These are phyloP conservation scores for Phytophthora pistaciae DNA, from an alignment of 352 stramenopile species.

Conservation along the genomic window DNA sequence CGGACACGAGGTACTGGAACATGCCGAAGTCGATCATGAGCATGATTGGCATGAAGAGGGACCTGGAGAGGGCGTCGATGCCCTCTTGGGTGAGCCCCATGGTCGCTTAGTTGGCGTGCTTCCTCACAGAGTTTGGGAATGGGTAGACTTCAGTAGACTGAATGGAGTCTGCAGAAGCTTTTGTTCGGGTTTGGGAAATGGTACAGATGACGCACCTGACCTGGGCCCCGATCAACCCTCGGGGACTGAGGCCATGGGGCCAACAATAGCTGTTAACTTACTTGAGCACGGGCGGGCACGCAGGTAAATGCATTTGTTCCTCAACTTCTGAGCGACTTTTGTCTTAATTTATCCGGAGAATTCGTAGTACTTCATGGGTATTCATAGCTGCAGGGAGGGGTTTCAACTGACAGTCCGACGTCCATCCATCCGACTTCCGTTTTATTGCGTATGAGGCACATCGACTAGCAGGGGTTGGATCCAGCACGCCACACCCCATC, in stretches of 20 bases:
- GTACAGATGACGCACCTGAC: neutral
- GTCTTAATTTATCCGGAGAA: neutral
- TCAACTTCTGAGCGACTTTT: slow-evolving; percentile 4
- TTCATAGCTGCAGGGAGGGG: neutral
- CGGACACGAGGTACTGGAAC: slow-evolving; percentile 20
- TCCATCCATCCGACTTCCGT: too few species aligned
- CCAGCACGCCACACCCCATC: too few species aligned
- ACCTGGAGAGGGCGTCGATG: slow-evolving; percentile 13
- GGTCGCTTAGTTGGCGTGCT: neutral
- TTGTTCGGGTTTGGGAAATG: neutral
- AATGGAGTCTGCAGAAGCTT: neutral
- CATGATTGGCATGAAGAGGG: slow-evolving; percentile 23
- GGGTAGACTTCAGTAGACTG: neutral
- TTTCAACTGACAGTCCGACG: too few species aligned
- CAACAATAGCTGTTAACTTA: neutral
- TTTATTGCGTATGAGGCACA: too few species aligned
- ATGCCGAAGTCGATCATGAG: slow-evolving; percentile 22
- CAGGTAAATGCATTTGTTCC: neutral
- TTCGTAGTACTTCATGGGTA: neutral
- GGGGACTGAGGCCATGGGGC: neutral
- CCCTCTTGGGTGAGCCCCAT: slow-evolving; percentile 17
- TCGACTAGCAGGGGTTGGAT: too few species aligned
- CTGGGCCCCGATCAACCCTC: too few species aligned
- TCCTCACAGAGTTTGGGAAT: neutral
- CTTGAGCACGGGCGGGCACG: neutral